phyloP scores from a whole-genome alignment of 306 rosid species.

The Medicago truncatula region DNA sequence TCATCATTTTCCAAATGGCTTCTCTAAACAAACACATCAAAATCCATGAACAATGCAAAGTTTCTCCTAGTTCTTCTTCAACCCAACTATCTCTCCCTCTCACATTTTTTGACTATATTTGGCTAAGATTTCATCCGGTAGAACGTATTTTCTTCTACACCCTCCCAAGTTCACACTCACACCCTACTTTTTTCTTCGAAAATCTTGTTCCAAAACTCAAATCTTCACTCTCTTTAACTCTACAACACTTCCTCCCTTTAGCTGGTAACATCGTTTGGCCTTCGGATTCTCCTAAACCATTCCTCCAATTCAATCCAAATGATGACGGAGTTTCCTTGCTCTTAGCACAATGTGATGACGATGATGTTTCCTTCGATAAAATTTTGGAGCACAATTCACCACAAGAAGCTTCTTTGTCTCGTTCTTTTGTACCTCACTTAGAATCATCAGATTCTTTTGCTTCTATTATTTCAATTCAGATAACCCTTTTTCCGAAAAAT shows the following conservation, averaged over 20 bases:
- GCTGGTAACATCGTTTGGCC: slow-evolving; percentile 57
- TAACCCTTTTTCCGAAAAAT: slow-evolving; percentile 54
- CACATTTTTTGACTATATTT: slow-evolving; percentile 48
- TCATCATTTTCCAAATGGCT: slow-evolving; percentile 2
- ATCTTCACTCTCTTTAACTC: slow-evolving; percentile 58
- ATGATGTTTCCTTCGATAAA: background rate
- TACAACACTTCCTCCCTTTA: slow-evolving; percentile 53
- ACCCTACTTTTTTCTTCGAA: slow-evolving; percentile 14
- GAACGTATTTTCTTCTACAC: slow-evolving; percentile 56
- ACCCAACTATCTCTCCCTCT: slow-evolving; percentile 39
- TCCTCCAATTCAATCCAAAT: slow-evolving; percentile 36
- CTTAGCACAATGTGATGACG: slow-evolving; percentile 12
- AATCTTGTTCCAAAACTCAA: slow-evolving; percentile 52
- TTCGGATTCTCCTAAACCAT: slow-evolving; percentile 45
- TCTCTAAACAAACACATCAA: background rate
- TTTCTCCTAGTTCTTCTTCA: background rate
- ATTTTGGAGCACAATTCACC: slow-evolving; percentile 31
- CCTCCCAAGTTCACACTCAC: background rate
- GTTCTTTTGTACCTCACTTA: slow-evolving; percentile 54
- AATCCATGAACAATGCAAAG: slow-evolving; percentile 14
- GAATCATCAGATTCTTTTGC: slow-evolving; percentile 34
- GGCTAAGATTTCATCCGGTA: slow-evolving; percentile 49
- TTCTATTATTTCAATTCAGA: slow-evolving; percentile 51
- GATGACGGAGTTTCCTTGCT: slow-evolving; percentile 51
- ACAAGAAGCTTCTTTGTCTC: slow-evolving; percentile 37